A percentile compares a stretch with the other conserved stretches of the same genome.
Conservation (phyloP, 768 basidiomycete genomes). For the Tricholoma saponaceum region DNA sequence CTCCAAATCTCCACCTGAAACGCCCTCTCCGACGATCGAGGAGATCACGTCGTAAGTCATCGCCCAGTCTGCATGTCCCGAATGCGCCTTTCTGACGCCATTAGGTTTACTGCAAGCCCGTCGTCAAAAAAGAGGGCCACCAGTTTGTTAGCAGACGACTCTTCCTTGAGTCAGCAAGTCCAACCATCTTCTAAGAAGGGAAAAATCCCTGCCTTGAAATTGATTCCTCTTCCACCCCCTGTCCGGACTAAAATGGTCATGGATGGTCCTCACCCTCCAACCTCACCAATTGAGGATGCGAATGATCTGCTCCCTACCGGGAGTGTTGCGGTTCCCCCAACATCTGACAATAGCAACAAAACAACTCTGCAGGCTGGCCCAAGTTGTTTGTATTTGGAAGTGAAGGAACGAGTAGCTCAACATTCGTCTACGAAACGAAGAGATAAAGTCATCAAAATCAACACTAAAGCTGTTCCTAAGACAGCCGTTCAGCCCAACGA, state of each 20-base stretch:
- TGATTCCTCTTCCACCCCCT: conserved; percentile 3
- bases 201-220: conserved; percentile 11
- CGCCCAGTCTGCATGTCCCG: background rate
- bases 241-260: background rate
- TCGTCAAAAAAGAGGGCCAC: background rate
- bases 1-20: background rate
- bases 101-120: conserved; percentile 12
- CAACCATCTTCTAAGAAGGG: conserved; percentile 2
- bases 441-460: conserved; percentile 26
- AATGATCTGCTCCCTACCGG: conserved; percentile 12
- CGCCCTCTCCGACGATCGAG: conserved; percentile 10
- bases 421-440: conserved; percentile 23
- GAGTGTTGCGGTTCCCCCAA: conserved; percentile 3
- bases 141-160: background rate
- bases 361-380: conserved; percentile 17
- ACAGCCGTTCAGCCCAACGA: conserved; percentile 18
- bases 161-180: background rate
- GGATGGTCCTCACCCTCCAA: conserved; percentile 14
- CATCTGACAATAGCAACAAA: conserved; percentile 8
- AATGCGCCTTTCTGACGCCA: background rate
- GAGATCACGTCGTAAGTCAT: conserved; percentile 17
- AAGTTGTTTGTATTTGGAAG: conserved; percentile 27
- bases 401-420: conserved; percentile 31
- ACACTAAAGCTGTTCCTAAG: conserved; percentile 9
- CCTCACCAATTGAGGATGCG: conserved; percentile 32